Evolutionary conservation across 2,329 filamentous ascomycete genomes (phyloP).

Genomic region (Bipolaris victoriae): DNA sequence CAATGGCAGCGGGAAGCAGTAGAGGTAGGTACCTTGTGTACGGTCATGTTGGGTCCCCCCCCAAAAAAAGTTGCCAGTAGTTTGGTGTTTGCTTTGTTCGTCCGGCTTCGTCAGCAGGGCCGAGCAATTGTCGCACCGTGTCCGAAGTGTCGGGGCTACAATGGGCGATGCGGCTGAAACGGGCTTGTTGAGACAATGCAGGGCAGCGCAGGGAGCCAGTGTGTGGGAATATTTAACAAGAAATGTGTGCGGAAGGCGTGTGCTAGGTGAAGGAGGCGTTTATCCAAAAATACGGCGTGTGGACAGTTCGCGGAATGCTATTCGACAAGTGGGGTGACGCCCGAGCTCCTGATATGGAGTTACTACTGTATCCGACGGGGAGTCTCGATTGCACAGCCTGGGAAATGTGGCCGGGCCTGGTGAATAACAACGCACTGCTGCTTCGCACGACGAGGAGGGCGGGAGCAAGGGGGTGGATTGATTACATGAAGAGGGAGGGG

Average conservation of each 20-base stretch:
- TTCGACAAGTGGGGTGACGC: constrained; percentile 28
- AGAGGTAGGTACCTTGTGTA: constrained; percentile 45
- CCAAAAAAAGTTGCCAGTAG: constrained; percentile 13
- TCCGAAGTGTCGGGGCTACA: constrained; percentile 23
- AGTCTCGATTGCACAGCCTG: constrained; percentile 22
- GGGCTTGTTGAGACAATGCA: constrained; percentile 8
- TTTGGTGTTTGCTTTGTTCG: constrained; percentile 23
- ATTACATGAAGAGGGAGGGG: constrained; percentile 1
- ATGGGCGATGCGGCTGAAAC: constrained; percentile 29
- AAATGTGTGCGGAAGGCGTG: constrained; percentile 19
- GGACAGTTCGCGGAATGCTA: constrained; percentile 36
- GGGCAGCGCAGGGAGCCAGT: constrained; percentile 20
- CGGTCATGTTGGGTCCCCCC: constrained; percentile 41
- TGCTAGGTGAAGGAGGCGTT: constrained; percentile 18
- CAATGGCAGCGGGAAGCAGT: constrained; percentile 7
- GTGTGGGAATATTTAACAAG: constrained; percentile 17
- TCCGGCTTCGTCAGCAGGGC: constrained; percentile 21
- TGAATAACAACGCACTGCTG: constrained; percentile 16
- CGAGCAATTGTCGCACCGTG: constrained; percentile 31
- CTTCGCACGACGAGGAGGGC: constrained; percentile 5
- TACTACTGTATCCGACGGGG: constrained; percentile 21
- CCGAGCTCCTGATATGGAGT: constrained; percentile 31
- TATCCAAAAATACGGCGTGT: constrained; percentile 28
- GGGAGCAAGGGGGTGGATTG: constrained; percentile 3
- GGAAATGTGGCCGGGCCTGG: constrained; percentile 19